Evolutionary conservation across 768 basidiomycete genomes (phyloP), one percentile per base, ranked within the genome.

Genomic region (Trametes elegans): DNA sequence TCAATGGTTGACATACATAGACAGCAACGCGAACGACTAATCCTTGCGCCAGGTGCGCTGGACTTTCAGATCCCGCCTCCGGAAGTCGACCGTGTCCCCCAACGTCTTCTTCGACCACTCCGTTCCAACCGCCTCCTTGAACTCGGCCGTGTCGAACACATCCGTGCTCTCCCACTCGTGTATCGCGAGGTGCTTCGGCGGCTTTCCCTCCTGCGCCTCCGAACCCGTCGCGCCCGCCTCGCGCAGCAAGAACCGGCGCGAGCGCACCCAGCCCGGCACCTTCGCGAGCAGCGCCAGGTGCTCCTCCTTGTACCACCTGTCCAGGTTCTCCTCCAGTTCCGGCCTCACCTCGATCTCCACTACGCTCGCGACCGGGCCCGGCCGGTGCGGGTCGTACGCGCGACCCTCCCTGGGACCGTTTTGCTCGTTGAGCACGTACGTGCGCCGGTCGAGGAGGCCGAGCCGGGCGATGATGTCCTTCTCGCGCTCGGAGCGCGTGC

Each of bases 201-300:
- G 50, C 45, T 24, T 44, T 43, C 21, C 52, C 56, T 28, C 67
- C 60, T 31, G 58, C 55, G 16, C 70, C 23, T 62, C 64, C 18
- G 50, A 31, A 18, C 66, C 68, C 19, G 46, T 44, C 41, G 41
- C 48, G 19, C 51, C 51, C 23, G 48, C 40, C 11, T 57, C 58
- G 34, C 53, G 59, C 6, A 77, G 68, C 11, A 64, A 67, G 58
- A 74, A 80, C 34, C 79, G 72, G 49, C 70, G 65, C 6, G 74
- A 78, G 36, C 74, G 70, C n/a, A 72, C 51, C 74, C 77, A 79
- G 9, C 71, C 73, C 2, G 78, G 78, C 8, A 67, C 67, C 47
- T 66, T 68, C 26, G 71, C 63, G 32, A 81, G 70, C 57, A 77
- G 58, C 45, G 69, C 69, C 28, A 68, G 55, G 31, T 66, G 63